Conservation (phyloP, 192 early-diverging fungal species). For the Lunasporangiospora selenospora region DNA sequence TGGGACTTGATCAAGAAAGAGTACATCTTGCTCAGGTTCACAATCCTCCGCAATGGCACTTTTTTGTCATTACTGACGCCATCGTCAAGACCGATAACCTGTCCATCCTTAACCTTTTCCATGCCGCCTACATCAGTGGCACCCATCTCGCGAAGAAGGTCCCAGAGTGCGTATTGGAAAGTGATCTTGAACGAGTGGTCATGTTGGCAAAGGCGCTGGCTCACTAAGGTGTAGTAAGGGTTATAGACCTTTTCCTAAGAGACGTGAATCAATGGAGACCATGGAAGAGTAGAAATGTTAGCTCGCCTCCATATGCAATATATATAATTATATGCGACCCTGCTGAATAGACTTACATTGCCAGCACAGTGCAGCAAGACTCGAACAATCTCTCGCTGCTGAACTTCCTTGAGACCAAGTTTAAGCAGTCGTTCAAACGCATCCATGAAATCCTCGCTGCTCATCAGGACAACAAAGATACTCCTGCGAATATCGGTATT, state of each 20-base stretch:
- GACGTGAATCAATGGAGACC: neutral
- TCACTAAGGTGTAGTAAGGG: constrained; percentile 92
- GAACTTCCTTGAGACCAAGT: constrained; percentile 86
- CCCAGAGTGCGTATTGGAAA: constrained; percentile 96
- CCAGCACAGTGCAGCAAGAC: constrained; percentile 92
- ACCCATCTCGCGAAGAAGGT: constrained; percentile 86
- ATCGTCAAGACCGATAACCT: constrained; percentile 44
- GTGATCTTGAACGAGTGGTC: constrained; percentile 88
- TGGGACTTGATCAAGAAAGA: constrained; percentile 76
- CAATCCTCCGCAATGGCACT: constrained; percentile 74
- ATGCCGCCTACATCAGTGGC: constrained; percentile 82
- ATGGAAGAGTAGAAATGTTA: neutral
- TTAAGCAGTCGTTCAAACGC: constrained; percentile 87
- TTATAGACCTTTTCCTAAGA: constrained; percentile 86
- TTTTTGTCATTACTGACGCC: constrained; percentile 36
- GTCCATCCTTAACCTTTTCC: constrained; percentile 49
- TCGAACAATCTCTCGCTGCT: constrained; percentile 94
- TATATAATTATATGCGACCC: neutral
- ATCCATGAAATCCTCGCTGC: constrained; percentile 94
- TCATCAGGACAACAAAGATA: constrained; percentile 93
- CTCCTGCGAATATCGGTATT: constrained; percentile 94
- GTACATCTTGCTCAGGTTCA: constrained; percentile 88
- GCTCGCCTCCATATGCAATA: too few relatives aligned
- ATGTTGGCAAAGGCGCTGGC: constrained; percentile 77
- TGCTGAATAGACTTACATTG: constrained; percentile 55